These are phyloP conservation scores for Glycine latifolia DNA, from an alignment of 306 rosid genomes.

Conservation along the genomic window DNA sequence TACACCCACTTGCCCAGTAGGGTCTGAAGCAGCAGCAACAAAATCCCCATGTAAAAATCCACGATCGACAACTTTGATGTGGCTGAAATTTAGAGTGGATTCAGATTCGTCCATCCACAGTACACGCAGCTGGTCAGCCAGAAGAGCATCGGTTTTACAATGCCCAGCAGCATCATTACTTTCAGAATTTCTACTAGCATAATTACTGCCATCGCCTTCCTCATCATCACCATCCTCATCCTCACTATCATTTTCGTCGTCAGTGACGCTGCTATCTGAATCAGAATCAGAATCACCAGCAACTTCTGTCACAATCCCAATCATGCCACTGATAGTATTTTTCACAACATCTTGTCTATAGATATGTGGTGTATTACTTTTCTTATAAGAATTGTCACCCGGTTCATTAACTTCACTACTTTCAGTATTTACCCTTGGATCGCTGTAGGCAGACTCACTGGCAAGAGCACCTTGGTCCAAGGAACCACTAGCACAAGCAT, in stretches of 20 bases:
- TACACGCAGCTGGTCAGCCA: conserved; percentile 79
- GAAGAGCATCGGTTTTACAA: conserved; percentile 68
- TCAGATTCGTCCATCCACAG: conserved; percentile 93
- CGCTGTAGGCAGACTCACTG: conserved; percentile 40
- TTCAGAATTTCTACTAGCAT: conserved; percentile 51
- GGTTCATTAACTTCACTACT: conserved; percentile 55
- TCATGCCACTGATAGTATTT: conserved; percentile 59
- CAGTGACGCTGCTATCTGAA: conserved; percentile 76
- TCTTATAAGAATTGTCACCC: conserved; percentile 44
- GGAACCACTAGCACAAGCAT: conserved; percentile 45
- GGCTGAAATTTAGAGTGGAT: conserved; percentile 68
- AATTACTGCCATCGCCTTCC: conserved; percentile 57
- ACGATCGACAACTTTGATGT: conserved; percentile 75
- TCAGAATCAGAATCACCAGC: conserved; percentile 91
- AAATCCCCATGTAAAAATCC: conserved; percentile 96
- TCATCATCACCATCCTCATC: conserved; percentile 57
- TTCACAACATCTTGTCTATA: conserved; percentile 89
- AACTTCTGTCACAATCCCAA: conserved; percentile 93
- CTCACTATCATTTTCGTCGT: conserved; percentile 66
- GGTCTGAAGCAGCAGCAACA: conserved; percentile 85
- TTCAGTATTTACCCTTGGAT: conserved; percentile 56
- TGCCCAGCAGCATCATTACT: conserved; percentile 57
- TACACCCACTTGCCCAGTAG: conserved; percentile 96
- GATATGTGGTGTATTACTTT: conserved; percentile 53
- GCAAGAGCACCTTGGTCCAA: conserved; percentile 44